Conservation (phyloP, 2,329 filamentous ascomycete genomes). For the Tolypocladium sp. region DNA sequence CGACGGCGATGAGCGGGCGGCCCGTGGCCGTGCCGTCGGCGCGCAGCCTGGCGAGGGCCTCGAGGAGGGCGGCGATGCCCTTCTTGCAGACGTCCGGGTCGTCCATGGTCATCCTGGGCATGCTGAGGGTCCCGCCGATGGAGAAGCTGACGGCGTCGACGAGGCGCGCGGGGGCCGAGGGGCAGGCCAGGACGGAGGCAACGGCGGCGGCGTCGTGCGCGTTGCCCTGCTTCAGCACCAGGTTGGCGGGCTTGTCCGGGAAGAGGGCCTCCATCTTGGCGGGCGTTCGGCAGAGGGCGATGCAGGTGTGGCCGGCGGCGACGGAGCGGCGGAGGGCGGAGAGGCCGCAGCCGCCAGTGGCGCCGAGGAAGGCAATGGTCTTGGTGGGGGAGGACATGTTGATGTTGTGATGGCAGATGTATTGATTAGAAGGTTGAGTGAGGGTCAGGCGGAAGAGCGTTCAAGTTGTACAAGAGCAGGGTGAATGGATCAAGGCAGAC, state of each 20-base stretch:
- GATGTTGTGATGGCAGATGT: background rate
- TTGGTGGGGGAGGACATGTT: constrained; percentile 7
- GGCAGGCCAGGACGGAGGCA: constrained; percentile 17
- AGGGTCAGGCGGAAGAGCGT: background rate
- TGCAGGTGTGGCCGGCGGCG: constrained; percentile 25
- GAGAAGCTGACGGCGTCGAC: constrained; percentile 29
- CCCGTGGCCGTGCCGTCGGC: constrained; percentile 10
- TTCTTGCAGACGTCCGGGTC: constrained; percentile 32
- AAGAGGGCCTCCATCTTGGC: constrained; percentile 27
- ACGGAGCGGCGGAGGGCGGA: constrained; percentile 26
- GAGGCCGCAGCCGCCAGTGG: constrained; percentile 31
- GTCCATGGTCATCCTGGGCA: constrained; percentile 16
- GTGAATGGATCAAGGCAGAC: no score
- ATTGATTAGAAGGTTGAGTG: background rate
- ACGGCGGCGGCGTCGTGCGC: constrained; percentile 24
- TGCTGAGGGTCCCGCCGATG: constrained; percentile 23
- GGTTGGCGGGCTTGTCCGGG: constrained; percentile 17
- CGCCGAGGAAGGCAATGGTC: constrained; percentile 28
- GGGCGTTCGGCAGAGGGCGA: constrained; percentile 30
- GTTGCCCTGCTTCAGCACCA: constrained; percentile 28
- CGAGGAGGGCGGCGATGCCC: constrained; percentile 23
- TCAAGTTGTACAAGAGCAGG: background rate
- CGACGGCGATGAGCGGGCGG: constrained; percentile 23
- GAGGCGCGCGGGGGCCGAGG: constrained; percentile 14
- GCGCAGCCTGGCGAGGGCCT: constrained; percentile 17